A percentile compares a stretch with the other conserved stretches of the same genome.
phyloP scores from a whole-genome alignment of 768 basidiomycete species.

The Pulveroboletus frians region DNA sequence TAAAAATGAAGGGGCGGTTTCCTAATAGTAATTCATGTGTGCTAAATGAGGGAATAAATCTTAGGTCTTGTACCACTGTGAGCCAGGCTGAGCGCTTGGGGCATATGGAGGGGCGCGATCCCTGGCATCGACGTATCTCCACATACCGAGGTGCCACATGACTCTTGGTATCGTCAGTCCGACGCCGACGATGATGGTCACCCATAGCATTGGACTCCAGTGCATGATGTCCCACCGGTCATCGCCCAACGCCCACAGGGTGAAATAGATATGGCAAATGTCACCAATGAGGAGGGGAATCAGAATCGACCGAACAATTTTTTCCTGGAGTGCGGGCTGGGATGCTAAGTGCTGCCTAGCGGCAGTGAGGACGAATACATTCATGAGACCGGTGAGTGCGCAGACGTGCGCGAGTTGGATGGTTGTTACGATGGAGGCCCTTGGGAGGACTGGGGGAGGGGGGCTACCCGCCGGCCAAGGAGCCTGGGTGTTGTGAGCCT shows the following conservation, averaged over 20 bases:
- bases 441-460: slow-evolving; percentile 48
- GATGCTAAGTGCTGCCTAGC: slow-evolving; percentile 53
- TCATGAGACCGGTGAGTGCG: slow-evolving; percentile 66
- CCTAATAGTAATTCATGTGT: slow-evolving; percentile 6
- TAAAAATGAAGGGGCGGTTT: background rate
- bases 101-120: slow-evolving; percentile 35
- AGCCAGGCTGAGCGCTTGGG: background rate
- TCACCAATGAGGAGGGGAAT: slow-evolving; percentile 69
- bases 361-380: slow-evolving; percentile 60
- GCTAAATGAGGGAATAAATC: slow-evolving; percentile 22
- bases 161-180: slow-evolving; percentile 64
- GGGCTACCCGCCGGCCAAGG: slow-evolving; percentile 54
- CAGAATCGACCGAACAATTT: slow-evolving; percentile 57
- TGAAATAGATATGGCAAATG: slow-evolving; percentile 58
- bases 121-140: slow-evolving; percentile 63
- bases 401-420: slow-evolving; percentile 76
- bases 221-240: slow-evolving; percentile 52
- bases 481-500: slow-evolving; percentile 74
- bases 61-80: slow-evolving; percentile 12
- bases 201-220: slow-evolving; percentile 70
- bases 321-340: slow-evolving; percentile 66
- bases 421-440: slow-evolving; percentile 63
- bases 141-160: slow-evolving; percentile 71
- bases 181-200: slow-evolving; percentile 57
- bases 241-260: slow-evolving; percentile 74